Percentiles rank a stretch among this genome's conserved stretches.
Conservation (phyloP, 1,284 basidiomycete genomes). For the Naganishia liquefaciens region DNA sequence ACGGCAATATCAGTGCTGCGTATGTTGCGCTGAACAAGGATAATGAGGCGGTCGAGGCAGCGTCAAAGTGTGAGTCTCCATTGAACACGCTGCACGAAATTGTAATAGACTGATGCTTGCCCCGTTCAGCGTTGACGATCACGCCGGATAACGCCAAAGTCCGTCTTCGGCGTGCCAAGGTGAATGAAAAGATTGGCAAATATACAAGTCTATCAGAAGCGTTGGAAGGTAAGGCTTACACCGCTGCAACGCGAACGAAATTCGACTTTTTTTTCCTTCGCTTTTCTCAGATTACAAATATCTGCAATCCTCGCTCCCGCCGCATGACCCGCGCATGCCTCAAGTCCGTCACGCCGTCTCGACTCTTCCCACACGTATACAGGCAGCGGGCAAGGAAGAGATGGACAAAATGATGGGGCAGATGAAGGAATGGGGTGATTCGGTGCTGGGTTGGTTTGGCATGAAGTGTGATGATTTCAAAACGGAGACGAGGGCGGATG, state of each 20-base stretch:
- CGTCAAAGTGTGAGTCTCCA: slow-evolving; percentile 43
- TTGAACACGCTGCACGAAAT: not conserved
- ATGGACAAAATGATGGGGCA: slow-evolving; percentile 23
- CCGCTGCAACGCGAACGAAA: not conserved
- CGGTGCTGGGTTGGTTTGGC: slow-evolving; percentile 21
- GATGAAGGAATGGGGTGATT: slow-evolving; percentile 27
- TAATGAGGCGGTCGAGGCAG: slow-evolving; percentile 54
- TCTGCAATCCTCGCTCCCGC: slow-evolving; percentile 35
- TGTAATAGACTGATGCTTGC: not conserved
- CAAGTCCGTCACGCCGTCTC: slow-evolving; percentile 16
- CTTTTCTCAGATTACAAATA: slow-evolving; percentile 17
- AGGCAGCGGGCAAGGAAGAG: slow-evolving; percentile 19
- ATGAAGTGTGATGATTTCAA: slow-evolving; percentile 29
- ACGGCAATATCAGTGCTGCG: slow-evolving; percentile 49
- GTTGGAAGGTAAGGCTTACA: slow-evolving; percentile 68
- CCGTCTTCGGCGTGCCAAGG: slow-evolving; percentile 77
- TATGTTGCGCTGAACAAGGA: slow-evolving; percentile 15
- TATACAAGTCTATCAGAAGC: slow-evolving; percentile 81
- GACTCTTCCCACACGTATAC: slow-evolving; percentile 17
- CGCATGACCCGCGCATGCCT: slow-evolving; percentile 22
- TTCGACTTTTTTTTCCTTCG: not conserved
- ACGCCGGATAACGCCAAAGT: slow-evolving; percentile 84
- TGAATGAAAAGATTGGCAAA: slow-evolving; percentile 74
- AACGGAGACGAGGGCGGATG: slow-evolving; percentile 22
- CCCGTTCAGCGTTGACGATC: slow-evolving; percentile 70